These are phyloP conservation scores for Cucumis melo DNA, from an alignment of 306 rosid species.

Conservation along the genomic window DNA sequence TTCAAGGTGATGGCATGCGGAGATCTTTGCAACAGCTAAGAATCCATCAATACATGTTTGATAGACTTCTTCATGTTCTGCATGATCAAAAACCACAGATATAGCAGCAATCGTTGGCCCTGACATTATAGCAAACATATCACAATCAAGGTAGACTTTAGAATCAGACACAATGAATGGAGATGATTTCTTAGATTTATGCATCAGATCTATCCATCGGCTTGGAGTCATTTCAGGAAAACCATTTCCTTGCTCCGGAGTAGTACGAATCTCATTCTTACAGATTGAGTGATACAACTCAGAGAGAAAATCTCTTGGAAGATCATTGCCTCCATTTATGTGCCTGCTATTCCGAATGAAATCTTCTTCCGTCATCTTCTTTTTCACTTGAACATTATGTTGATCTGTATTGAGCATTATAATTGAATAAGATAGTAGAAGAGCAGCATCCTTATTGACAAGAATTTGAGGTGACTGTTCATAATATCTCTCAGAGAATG, in stretches of 20 bases:
- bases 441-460: conserved; percentile 96
- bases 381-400: conserved; percentile 94
- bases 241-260: conserved; percentile 85
- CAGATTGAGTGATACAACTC: conserved; percentile 87
- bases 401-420: conserved; percentile 95
- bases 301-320: conserved; percentile 75
- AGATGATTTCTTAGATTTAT: conserved; percentile 70
- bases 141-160: conserved; percentile 80
- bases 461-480: conserved; percentile 85
- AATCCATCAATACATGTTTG: conserved; percentile 95
- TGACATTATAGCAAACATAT: conserved; percentile 95
- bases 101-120: conserved; percentile 99
- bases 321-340: conserved; percentile 87
- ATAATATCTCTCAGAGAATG: conserved; percentile 96
- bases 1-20: conserved; percentile 98
- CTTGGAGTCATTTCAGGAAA: conserved; percentile 97
- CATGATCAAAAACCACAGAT: conserved; percentile 96
- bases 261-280: conserved; percentile 92
- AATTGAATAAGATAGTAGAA: conserved; percentile 73
- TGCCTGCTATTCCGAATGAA: conserved; percentile 82
- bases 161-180: conserved; percentile 85
- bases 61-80: conserved; percentile 85
- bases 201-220: conserved; percentile 92
- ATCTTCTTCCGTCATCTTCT: conserved; percentile 97
- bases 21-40: conserved; percentile 86